These are phyloP conservation scores for Claviceps arundinis DNA, from an alignment of 2,329 filamentous ascomycete species.

Conservation along the genomic window DNA sequence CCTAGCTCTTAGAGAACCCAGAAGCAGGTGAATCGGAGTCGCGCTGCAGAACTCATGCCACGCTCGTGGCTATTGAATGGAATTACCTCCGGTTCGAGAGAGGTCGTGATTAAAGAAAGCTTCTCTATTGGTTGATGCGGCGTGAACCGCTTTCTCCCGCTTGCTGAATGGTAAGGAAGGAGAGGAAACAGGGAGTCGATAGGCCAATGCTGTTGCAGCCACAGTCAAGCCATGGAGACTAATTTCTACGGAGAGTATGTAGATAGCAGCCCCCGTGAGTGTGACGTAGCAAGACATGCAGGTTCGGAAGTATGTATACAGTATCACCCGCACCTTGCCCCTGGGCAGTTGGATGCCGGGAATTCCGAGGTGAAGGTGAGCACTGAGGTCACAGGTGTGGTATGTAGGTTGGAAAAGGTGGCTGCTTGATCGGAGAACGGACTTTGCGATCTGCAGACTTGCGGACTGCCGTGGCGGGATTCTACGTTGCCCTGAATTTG, in stretches of 20 bases:
- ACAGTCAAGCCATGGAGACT: not conserved
- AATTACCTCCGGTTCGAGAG: not conserved
- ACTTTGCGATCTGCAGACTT: too few relatives aligned
- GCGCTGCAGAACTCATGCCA: too few relatives aligned
- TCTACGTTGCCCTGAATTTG: too few relatives aligned
- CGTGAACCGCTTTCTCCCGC: not conserved
- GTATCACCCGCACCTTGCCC: not conserved
- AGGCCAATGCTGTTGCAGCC: not conserved
- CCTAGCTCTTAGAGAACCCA: too few relatives aligned
- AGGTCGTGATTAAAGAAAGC: not conserved
- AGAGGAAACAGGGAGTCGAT: not conserved
- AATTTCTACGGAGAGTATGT: not conserved
- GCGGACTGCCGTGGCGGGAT: not conserved
- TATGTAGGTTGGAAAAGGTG: not conserved
- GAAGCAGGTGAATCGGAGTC: too few relatives aligned
- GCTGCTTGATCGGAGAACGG: not conserved
- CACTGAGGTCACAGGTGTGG: not conserved
- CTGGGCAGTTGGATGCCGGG: not conserved
- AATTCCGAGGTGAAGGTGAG: not conserved
- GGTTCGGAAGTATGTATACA: not conserved
- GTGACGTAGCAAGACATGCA: not conserved
- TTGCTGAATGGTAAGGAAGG: not conserved
- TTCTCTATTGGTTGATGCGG: not conserved
- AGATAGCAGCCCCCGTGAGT: not conserved
- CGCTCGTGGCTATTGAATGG: too few relatives aligned